Base-by-base conservation (phyloP, 2,329 filamentous ascomycete genomes). In the Cytospora leucostoma region DNA sequence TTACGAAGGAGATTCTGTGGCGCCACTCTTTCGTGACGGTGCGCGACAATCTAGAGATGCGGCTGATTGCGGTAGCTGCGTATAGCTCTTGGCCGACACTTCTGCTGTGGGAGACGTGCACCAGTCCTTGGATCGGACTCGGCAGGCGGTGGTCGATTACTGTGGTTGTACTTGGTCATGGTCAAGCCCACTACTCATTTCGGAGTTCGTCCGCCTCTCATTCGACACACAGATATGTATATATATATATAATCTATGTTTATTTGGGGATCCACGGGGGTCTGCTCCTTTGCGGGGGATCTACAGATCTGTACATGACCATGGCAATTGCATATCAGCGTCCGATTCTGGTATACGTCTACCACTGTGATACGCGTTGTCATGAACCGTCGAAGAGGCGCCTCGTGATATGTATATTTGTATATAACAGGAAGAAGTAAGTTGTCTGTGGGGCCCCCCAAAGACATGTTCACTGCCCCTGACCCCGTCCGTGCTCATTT, bases 21-120 rank as follows among this genome's bases (percentile, higher is more conserved):
- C 47, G 60, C 52, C 51, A 35, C 53, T 11, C 13, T 19, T 27
- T 49, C 32, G 44, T 32, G 34, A 59, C 44, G 56, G 37, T 35
- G 47, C 59, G 15, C 63, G 60, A 59, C 63, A 27, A 63, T 63
- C n/a, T 65, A 60, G 63, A 50, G 40, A 61, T 38, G 37, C 38
- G 59, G 51, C 40, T 50, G 51, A 50, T 47, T 7, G 13, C 34
- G 12, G 44, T 33, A 8, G 11, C 50, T 12, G n/a, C 37, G 34
- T 21, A 21, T 44, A 50, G 44, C 13, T 21, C 13, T 21, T 58
- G 10, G 34, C 44, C 49, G 4, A 12, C 33, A 38, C 33, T 15
- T 35, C 38, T 34, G 44, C 50, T 47, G 44, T 54, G n/a, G 27
- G 35, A 13, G 21, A 47, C 17, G 44, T 15, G 27, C 27, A 35